Conservation (phyloP, 208 protist genomes). For the Crithidia thermophila region DNA sequence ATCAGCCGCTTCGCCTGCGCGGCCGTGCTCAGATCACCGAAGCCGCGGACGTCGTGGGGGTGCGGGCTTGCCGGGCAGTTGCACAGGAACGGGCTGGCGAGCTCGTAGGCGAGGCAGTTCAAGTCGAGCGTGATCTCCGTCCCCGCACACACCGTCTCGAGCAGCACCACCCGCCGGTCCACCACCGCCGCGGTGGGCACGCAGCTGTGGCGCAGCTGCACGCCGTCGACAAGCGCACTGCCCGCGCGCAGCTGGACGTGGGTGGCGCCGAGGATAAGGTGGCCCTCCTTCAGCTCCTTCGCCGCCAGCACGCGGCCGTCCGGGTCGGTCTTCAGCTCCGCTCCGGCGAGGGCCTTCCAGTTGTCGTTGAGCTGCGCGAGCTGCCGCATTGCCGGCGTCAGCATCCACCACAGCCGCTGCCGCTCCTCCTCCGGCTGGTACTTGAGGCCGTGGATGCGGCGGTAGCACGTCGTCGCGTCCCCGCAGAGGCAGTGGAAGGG, state of each 20-base stretch:
- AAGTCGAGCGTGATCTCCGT: constrained; percentile 79
- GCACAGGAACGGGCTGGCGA: constrained; percentile 59
- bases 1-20: constrained; percentile 49
- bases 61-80: constrained; percentile 28
- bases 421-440: constrained; percentile 51
- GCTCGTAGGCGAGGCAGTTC: constrained; percentile 59
- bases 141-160: constrained; percentile 50
- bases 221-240: constrained; percentile 44
- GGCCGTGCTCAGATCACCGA: constrained; percentile 33
- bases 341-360: constrained; percentile 55
- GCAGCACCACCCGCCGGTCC: constrained; percentile 55
- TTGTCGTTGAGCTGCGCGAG: constrained; percentile 45
- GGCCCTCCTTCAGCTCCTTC: constrained; percentile 54
- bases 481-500: constrained; percentile 84
- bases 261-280: constrained; percentile 42
- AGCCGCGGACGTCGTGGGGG: constrained; percentile 61
- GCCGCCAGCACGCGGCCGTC: constrained; percentile 51
- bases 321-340: constrained; percentile 47
- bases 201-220: constrained; percentile 75
- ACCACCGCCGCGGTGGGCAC: constrained; percentile 63
- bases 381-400: constrained; percentile 69
- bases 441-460: constrained; percentile 77
- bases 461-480: constrained; percentile 41
- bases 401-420: constrained; percentile 74
- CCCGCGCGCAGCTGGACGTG: constrained; percentile 33